Base-by-base conservation (phyloP, 140 eudicot species). In the Senecio squalidus region DNA sequence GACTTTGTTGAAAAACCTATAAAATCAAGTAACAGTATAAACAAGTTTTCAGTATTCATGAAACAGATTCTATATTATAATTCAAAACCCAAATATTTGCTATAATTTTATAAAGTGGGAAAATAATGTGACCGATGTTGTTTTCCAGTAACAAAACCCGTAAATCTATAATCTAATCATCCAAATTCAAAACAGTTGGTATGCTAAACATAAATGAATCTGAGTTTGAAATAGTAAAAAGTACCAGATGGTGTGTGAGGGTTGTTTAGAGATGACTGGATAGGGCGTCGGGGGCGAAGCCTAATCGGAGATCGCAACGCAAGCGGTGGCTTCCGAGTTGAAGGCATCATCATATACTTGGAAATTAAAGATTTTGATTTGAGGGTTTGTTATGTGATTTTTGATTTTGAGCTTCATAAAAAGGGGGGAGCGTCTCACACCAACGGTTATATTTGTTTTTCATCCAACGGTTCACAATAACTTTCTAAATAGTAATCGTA, bases 281-380 rank as follows among this genome's bases (percentile, higher is more conserved):
- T 56, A 15, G 60, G 62, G 21, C 76, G 67, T 8, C 97, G 94
- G 39, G 94, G 56, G 3, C 95, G 95, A 38, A 91, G 90, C 58
- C 88, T 54, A 7, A 91, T 71, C 49, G 98, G 98, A 69, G 98
- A 91, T 68, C 84, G 76, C 24, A 71, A 7, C 3, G 81, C 74
- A 3, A 91, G 82, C 7, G 98, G 98, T 7, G 98, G 98, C 53
- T 86, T 91, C 4, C 82, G 76, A 69, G 66, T 76, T 6, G 95
- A 76, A 58, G 77, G 78, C 82, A 81, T 87, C 82, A 80, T 87
- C 82, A 76, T 77, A n/a, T 15, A 6, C 1, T 25, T 6, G 29
- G 43, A 39, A 14, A 21, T 66, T 4, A n/a, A 44, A 36, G 15
- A 41, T 51, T 28, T 58, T 26, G 34, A 36, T n/a, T 40, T 52